Conservation (phyloP, 768 basidiomycete species). For the Omphalotus guepiniiformis region DNA sequence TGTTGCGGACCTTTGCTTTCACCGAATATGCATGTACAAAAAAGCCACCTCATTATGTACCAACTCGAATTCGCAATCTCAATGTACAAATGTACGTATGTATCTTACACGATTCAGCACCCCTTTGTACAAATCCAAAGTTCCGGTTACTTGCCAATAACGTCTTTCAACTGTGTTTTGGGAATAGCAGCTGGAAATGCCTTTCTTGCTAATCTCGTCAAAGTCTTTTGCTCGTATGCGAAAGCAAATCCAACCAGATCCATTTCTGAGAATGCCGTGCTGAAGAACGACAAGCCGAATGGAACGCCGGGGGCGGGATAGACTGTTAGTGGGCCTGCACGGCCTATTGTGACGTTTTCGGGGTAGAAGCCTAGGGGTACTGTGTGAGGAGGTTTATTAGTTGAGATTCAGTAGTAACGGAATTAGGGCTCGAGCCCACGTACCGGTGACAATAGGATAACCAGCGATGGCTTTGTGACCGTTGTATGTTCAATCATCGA, state of each 20-base stretch:
- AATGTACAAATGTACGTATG: too few species aligned
- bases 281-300: conserved; percentile 58
- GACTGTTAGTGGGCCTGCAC: conserved; percentile 37
- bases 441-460: conserved; percentile 63
- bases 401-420: neutral
- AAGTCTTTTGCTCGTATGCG: conserved; percentile 64
- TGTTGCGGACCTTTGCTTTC: too few species aligned
- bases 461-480: conserved; percentile 48
- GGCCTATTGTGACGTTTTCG: conserved; percentile 33
- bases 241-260: conserved; percentile 53
- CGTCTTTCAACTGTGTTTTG: conserved; percentile 42
- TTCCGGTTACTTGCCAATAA: conserved; percentile 11
- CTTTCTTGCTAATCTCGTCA: conserved; percentile 41
- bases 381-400: conserved; percentile 14
- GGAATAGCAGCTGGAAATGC: conserved; percentile 54
- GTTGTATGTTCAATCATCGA: neutral
- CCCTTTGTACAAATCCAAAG: too few species aligned
- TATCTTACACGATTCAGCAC: too few species aligned
- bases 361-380: conserved; percentile 63
- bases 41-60: too few species aligned
- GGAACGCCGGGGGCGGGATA: conserved; percentile 50
- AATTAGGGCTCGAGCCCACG: too few species aligned
- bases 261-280: conserved; percentile 58
- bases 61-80: too few species aligned
- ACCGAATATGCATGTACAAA: too few species aligned